Evolutionary conservation across 495 filamentous ascomycete genomes (phyloP).

Genomic region (Aspergillus cristatus): DNA sequence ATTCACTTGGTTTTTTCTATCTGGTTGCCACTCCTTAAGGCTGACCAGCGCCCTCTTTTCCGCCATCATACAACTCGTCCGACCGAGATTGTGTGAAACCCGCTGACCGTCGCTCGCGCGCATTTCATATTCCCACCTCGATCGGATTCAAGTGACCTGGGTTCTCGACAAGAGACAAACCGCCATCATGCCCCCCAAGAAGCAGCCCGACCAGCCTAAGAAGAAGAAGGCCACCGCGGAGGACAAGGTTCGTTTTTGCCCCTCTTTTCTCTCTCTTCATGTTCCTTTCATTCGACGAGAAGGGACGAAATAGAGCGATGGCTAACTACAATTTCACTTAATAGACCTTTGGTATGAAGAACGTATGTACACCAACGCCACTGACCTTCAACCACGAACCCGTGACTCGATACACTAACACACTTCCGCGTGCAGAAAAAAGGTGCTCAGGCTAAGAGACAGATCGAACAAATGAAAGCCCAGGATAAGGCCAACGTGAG

Average conservation of each 20-base stretch:
- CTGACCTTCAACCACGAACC: too few relatives aligned
- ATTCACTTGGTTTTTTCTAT: too few relatives aligned
- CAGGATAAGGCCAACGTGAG: constrained; percentile 62
- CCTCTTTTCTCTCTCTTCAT: background rate
- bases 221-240: constrained; percentile 70
- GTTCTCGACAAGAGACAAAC: constrained; percentile 11
- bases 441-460: constrained; percentile 77
- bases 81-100: too few relatives aligned
- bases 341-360: constrained; percentile 97
- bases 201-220: constrained; percentile 48
- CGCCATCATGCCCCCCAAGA: constrained; percentile 87
- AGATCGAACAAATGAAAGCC: constrained; percentile 71
- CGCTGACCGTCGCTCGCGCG: constrained; percentile 11
- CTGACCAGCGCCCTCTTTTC: too few relatives aligned
- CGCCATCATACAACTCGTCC: too few relatives aligned
- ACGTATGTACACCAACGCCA: constrained; percentile 42
- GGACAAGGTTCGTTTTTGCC: constrained; percentile 56
- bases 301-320: background rate
- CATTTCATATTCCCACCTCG: too few relatives aligned
- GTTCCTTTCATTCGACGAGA: too few relatives aligned
- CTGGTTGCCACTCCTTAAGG: too few relatives aligned
- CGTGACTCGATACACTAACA: too few relatives aligned
- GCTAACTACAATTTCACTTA: constrained; percentile 9
- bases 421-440: constrained; percentile 58
- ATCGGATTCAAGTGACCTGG: too few relatives aligned